Evolutionary conservation across 345 rosid species (phyloP).

Genomic region (Rhodomyrtus tomentosa): DNA sequence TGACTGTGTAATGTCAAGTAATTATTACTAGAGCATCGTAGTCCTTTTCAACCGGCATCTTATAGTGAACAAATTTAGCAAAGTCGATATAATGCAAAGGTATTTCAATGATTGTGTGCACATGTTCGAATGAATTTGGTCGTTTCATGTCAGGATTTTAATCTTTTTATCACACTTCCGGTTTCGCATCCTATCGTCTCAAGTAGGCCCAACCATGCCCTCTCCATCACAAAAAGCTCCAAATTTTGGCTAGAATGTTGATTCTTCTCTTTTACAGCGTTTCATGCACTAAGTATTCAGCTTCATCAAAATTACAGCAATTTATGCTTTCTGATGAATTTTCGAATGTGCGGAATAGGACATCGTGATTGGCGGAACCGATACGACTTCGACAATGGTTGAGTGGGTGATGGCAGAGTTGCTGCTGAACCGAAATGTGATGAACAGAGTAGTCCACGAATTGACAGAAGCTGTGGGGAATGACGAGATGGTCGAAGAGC

Average conservation of each 20-base stretch:
- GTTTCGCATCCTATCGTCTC: too few species aligned
- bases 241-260: background rate
- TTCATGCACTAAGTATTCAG: background rate
- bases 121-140: background rate
- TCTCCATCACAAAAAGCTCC: background rate
- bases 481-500: background rate
- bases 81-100: background rate
- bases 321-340: background rate
- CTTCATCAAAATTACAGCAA: background rate
- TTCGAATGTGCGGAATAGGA: background rate
- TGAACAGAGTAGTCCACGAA: background rate
- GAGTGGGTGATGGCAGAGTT: constrained; percentile 39
- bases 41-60: background rate
- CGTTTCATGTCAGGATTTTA: background rate
- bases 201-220: too few species aligned
- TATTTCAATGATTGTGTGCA: background rate
- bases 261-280: background rate
- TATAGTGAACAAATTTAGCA: background rate
- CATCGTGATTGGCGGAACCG: background rate
- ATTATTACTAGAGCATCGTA: too few species aligned
- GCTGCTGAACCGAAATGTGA: constrained; percentile 12
- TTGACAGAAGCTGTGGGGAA: background rate
- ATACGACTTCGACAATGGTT: constrained; percentile 17
- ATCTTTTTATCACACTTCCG: background rate
- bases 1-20: too few species aligned